Percentiles rank a stretch among this genome's conserved stretches.
These are phyloP conservation scores for Salix exigua DNA, from an alignment of 345 rosid genomes.

Conservation along the genomic window DNA sequence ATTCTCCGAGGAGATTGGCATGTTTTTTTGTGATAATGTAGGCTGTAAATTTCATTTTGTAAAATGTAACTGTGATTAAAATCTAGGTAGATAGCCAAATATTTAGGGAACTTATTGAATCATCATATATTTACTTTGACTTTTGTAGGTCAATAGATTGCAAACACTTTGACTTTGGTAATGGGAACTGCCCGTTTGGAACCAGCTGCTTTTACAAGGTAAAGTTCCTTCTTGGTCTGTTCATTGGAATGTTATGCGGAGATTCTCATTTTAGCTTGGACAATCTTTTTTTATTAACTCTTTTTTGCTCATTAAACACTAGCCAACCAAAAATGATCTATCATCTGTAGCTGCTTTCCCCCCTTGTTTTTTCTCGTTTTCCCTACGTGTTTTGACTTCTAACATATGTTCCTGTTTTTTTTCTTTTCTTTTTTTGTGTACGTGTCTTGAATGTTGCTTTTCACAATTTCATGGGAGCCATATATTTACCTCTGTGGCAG, in stretches of 20 bases:
- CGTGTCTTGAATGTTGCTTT: background rate
- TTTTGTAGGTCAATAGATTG: conserved; percentile 74
- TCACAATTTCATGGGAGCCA: background rate
- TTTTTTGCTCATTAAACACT: background rate
- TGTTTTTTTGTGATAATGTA: background rate
- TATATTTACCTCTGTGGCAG: background rate
- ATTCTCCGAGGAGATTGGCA: background rate
- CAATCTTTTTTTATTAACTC: background rate
- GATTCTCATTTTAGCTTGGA: background rate
- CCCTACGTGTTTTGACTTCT: background rate
- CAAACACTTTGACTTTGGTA: conserved; percentile 87
- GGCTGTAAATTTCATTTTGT: background rate
- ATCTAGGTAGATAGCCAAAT: background rate
- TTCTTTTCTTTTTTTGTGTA: background rate
- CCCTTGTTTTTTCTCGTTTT: background rate
- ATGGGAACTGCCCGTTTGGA: conserved; percentile 92
- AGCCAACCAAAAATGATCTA: background rate
- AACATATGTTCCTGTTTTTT: background rate
- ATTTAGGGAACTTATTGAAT: too few relatives aligned
- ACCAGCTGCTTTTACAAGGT: conserved; percentile 98
- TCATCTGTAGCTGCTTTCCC: background rate
- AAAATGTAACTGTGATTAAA: background rate
- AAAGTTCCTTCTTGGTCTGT: background rate
- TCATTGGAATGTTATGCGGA: background rate
- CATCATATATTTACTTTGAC: background rate